Evolutionary conservation across 2,329 filamentous ascomycete genomes (phyloP), one percentile per base, ranked within the genome.

Genomic region (Microsporum audouinii): DNA sequence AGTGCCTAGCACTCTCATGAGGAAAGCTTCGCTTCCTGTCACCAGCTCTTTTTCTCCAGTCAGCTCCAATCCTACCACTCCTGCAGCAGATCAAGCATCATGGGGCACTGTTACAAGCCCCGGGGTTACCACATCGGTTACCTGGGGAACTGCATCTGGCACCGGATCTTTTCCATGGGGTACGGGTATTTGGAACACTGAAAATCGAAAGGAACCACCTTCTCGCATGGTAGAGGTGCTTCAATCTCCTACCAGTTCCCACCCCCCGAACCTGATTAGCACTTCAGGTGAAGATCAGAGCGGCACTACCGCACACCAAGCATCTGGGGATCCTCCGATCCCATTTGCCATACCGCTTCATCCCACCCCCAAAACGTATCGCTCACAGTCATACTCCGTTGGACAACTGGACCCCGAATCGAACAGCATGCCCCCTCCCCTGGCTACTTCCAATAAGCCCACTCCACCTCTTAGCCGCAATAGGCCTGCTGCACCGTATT

Each of bases 301-400:
- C 80, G 66, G 84, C 65, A 77, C 71, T 49, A 74, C 76, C 10
- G 71, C 75, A 61, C 72, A 73, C 62, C 71, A 76, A 59, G 70
- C 76, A 62, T 66, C 72, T 62, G 76, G 75, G 36, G 81, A 92
- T 64, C 74, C 78, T 6, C 71, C 77, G 5, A 88, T 95, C 60
- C 89, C 90, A 0, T 95, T 95, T 69, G 82, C 88, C 5, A 95
- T 95, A 66, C 91, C 91, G 2, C 79, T 95, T 23, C 89, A 95
- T 65, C 91, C 92, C 0, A 94, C 89, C 0, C 89, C 89, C 1
- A 97, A 97, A 74, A 91, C 89, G 0, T 94, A 95, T 68, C 86
- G 94, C 49, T 99, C 94, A 4, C 90, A 96, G 73, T 97, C 94
- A 3, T 97, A 97, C 73, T 97, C 92, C 0, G 92, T 95, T 56